Evolutionary conservation across 192 early-diverging fungal species (phyloP).

Genomic region (Allomyces javanicus): DNA sequence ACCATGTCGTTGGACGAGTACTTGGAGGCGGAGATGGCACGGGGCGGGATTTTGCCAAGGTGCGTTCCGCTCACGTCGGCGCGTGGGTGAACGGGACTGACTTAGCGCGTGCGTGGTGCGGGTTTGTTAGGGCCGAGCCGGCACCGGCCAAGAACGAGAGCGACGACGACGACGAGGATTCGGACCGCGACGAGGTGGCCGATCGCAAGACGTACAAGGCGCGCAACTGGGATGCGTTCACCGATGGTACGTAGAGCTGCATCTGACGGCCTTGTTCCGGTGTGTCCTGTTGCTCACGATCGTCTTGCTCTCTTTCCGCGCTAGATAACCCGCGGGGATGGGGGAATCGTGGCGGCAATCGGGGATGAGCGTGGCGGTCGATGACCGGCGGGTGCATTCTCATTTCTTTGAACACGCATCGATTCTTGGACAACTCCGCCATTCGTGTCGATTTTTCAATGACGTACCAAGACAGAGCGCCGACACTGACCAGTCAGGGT

Average conservation of each 20-base stretch:
- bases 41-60: slow-evolving; percentile 76
- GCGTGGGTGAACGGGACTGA: background rate
- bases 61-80: background rate
- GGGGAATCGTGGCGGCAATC: slow-evolving; percentile 25
- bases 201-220: slow-evolving; percentile 74
- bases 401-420: too few species aligned
- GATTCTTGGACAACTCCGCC: too few species aligned
- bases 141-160: slow-evolving; percentile 25
- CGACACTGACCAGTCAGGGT: too few species aligned
- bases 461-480: too few species aligned
- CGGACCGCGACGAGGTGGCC: slow-evolving; percentile 53
- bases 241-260: slow-evolving; percentile 20
- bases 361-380: too few species aligned
- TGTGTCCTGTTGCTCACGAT: too few species aligned
- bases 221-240: slow-evolving; percentile 82
- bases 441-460: too few species aligned
- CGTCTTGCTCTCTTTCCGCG: too few species aligned
- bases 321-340: slow-evolving; percentile 38
- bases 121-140: too few species aligned
- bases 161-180: slow-evolving; percentile 49
- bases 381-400: too few species aligned
- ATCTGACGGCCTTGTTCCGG: background rate
- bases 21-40: slow-evolving; percentile 58
- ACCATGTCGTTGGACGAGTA: slow-evolving; percentile 97
- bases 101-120: background rate